Conservation (phyloP, 2,329 filamentous ascomycete species). For the Fusarium sp. region DNA sequence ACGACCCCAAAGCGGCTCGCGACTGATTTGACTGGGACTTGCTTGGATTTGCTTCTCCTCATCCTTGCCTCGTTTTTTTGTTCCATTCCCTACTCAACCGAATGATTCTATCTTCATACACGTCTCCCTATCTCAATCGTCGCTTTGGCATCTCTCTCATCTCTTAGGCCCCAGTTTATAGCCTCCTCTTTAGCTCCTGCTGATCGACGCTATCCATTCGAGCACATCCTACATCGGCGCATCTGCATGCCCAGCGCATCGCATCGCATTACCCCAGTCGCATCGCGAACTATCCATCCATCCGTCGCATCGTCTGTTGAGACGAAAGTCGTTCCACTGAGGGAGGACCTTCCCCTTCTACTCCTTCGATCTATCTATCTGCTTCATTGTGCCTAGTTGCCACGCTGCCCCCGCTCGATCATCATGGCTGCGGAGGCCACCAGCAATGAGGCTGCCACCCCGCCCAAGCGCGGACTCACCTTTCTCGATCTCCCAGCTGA, state of each 20-base stretch:
- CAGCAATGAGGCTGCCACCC: slow-evolving; percentile 41
- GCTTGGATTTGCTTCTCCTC: slow-evolving; percentile 23
- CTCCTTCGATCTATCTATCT: not conserved
- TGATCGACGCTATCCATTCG: slow-evolving; percentile 24
- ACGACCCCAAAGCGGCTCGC: slow-evolving; percentile 18
- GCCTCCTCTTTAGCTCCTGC: slow-evolving; percentile 10
- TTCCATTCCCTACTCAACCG: not conserved
- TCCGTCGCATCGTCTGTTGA: slow-evolving; percentile 13
- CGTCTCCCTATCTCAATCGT: not conserved
- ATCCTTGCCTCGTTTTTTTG: slow-evolving; percentile 21
- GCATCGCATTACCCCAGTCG: slow-evolving; percentile 25
- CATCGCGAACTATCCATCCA: slow-evolving; percentile 17
- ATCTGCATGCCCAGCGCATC: slow-evolving; percentile 17
- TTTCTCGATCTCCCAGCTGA: slow-evolving; percentile 57
- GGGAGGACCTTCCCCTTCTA: not conserved
- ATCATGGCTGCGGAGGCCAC: slow-evolving; percentile 49
- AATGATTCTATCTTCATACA: not conserved
- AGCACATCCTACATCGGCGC: slow-evolving; percentile 24
- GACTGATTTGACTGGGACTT: slow-evolving; percentile 17
- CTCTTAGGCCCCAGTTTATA: slow-evolving; percentile 7
- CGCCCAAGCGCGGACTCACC: slow-evolving; percentile 33
- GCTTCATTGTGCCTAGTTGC: slow-evolving; percentile 13
- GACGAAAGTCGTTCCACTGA: not conserved
- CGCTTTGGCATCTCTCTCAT: not conserved
- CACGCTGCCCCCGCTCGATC: slow-evolving; percentile 34